Evolutionary conservation across 768 basidiomycete species (phyloP), one percentile per base, ranked within the genome.

Genomic region (Psilocybe subaeruginosa): DNA sequence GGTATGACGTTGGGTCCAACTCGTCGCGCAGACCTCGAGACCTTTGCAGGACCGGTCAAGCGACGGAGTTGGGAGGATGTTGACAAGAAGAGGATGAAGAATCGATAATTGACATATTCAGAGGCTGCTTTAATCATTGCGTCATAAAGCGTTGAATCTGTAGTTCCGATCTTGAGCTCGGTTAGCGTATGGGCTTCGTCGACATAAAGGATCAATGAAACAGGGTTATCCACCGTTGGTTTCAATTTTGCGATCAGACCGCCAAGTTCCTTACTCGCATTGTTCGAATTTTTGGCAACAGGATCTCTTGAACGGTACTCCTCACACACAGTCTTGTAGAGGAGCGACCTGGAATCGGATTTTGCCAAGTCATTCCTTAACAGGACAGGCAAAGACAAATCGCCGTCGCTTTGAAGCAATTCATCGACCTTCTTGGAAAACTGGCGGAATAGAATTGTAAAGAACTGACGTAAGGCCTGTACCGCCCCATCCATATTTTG

Each of bases 181-280:
- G n/a, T 17, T 33, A 60, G 31, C 16, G 52, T 55, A 37, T 60
- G 59, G 16, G 59, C 59, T 52, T 59, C 19, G 27, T 56, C 57
- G 50, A 65, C 19, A 45, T 56, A 43, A 54, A 66, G 19, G 43
- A 66, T 41, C 48, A 51, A 49, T 16, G 11, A n/a, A 29, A 59
- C 49, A 16, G 16, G 31, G 31, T 49, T 50, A 50, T 30, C 30
- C 23, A 29, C 7, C 30, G 29, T 45, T n/a, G 12, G 3, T 16
- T 33, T 4, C 8, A 54, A 29, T 47, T 19, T 54, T 27, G 23
- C 4, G 1, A 16, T 37, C 8, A 19, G 14, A 8, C 17, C 8
- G 27, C 11, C 8, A 58, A 51, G 43, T 62, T 33, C 61, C 58
- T 27, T 64, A 61, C 11, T 63, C 67, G 37, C 7, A 39, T 39